Evolutionary conservation across 768 basidiomycete species (phyloP).

Genomic region (Pleurotus platypus): DNA sequence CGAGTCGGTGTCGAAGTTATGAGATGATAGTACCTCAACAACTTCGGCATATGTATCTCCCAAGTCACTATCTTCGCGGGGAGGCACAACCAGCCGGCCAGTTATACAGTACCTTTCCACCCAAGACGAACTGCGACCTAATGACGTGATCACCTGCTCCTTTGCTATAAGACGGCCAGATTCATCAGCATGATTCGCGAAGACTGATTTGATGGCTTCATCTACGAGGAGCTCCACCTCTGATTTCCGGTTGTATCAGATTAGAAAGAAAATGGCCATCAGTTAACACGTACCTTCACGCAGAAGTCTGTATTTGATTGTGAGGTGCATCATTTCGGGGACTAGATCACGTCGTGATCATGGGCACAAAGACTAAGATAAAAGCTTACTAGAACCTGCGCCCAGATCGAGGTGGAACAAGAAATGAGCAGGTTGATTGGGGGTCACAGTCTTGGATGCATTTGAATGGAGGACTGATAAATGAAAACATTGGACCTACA

Average conservation of each 20-base stretch:
- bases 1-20: constrained; percentile 36
- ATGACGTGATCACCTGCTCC: constrained; percentile 47
- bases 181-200: constrained; percentile 26
- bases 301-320: constrained; percentile 74
- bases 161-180: background rate
- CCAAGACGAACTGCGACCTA: constrained; percentile 66
- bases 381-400: constrained; percentile 52
- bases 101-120: constrained; percentile 67
- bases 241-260: constrained; percentile 19
- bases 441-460: constrained; percentile 63
- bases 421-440: constrained; percentile 71
- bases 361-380: constrained; percentile 1
- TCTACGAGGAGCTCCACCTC: constrained; percentile 69
- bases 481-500: constrained; percentile 29
- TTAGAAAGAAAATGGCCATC: too few relatives aligned
- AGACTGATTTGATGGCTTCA: constrained; percentile 37
- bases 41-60: constrained; percentile 26
- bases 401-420: constrained; percentile 74
- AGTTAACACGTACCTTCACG: constrained; percentile 60
- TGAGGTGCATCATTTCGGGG: constrained; percentile 56
- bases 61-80: constrained; percentile 24
- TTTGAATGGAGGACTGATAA: constrained; percentile 4
- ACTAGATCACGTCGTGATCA: constrained; percentile 34
- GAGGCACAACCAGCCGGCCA: constrained; percentile 63
- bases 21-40: constrained; percentile 24